Evolutionary conservation across 371 early-diverging fungal species (phyloP).

Genomic region (Apophysomyces sp.): DNA sequence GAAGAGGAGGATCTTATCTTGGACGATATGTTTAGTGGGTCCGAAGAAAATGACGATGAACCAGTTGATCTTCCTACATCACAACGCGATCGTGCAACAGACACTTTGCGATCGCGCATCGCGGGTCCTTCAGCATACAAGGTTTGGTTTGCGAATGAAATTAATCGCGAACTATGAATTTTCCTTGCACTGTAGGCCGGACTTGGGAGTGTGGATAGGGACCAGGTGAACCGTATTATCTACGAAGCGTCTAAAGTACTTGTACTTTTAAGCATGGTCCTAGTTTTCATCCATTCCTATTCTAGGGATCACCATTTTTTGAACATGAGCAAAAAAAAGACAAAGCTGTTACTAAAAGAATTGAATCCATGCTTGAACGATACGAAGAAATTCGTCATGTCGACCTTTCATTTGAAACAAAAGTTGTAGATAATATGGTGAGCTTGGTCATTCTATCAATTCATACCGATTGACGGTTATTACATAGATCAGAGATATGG

Average conservation of each 20-base stretch:
- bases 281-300: neutral
- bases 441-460: neutral
- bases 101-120: conserved; percentile 29
- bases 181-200: conserved; percentile 40
- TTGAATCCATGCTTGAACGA: conserved; percentile 42
- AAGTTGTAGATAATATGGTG: conserved; percentile 41
- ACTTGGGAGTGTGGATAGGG: conserved; percentile 39
- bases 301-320: conserved; percentile 62
- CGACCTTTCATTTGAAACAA: conserved; percentile 39
- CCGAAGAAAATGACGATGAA: neutral
- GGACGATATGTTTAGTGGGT: conserved; percentile 16
- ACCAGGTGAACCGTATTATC: conserved; percentile 49
- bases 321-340: conserved; percentile 54
- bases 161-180: neutral
- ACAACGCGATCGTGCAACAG: neutral
- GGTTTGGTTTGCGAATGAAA: conserved; percentile 14
- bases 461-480: neutral
- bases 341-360: conserved; percentile 39
- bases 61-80: neutral
- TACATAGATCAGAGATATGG: conserved; percentile 35
- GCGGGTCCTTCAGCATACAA: conserved; percentile 43
- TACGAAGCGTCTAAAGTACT: conserved; percentile 62
- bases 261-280: neutral
- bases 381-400: conserved; percentile 37
- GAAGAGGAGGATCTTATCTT: conserved; percentile 41